Evolutionary conservation across 306 rosid genomes (phyloP).

Genomic region (Comarum palustre): DNA sequence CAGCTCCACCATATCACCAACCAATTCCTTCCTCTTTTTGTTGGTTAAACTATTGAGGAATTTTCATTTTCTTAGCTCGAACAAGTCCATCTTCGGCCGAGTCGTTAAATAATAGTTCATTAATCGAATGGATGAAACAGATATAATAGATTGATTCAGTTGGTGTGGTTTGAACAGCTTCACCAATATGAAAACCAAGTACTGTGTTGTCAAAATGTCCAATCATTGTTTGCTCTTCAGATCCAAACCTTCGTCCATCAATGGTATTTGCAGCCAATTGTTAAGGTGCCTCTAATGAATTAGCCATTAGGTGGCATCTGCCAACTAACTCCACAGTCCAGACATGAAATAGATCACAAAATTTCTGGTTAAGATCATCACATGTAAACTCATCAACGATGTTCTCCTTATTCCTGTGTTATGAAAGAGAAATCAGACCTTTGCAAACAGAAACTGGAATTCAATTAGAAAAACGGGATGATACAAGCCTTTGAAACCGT

Average conservation of each 20-base stretch:
- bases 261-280: slow-evolving; percentile 2
- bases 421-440: not conserved
- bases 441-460: not conserved
- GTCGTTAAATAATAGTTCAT: too few relatives aligned
- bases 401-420: not conserved
- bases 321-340: slow-evolving; percentile 35
- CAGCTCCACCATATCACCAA: slow-evolving; percentile 7
- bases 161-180: slow-evolving; percentile 16
- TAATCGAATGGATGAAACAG: not conserved
- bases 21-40: not conserved
- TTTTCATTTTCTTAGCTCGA: not conserved
- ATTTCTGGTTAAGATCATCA: not conserved
- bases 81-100: not conserved
- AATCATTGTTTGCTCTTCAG: slow-evolving; percentile 6
- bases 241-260: not conserved
- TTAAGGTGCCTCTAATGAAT: slow-evolving; percentile 26
- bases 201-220: slow-evolving; percentile 17
- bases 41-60: not conserved
- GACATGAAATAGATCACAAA: not conserved
- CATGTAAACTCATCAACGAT: too few relatives aligned
- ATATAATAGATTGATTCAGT: not conserved
- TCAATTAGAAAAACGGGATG: not conserved
- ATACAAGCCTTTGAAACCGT: slow-evolving; percentile 9
- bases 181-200: not conserved
- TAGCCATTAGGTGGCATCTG: slow-evolving; percentile 47